phyloP scores from a whole-genome alignment of 345 rosid species.

The Eucalyptus dawsonii region DNA sequence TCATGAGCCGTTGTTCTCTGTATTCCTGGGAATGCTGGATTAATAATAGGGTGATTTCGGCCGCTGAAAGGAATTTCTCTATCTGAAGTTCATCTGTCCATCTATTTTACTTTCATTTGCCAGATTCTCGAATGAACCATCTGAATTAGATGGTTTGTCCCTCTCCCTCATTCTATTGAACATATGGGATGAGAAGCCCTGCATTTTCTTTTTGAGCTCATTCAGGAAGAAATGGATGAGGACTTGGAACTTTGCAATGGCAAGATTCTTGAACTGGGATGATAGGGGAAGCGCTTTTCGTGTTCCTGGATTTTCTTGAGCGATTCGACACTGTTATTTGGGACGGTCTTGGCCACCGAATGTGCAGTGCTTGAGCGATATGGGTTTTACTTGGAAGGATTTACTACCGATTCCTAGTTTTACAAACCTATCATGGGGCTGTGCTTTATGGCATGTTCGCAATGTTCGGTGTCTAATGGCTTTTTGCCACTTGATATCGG shows the following conservation, averaged over 20 bases:
- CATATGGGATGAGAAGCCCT: background rate
- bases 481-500: background rate
- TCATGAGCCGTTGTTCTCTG: background rate
- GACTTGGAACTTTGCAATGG: background rate
- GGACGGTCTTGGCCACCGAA: background rate
- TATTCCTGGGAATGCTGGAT: background rate
- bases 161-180: background rate
- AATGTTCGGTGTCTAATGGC: background rate
- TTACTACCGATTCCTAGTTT: background rate
- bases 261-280: background rate
- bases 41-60: background rate
- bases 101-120: background rate
- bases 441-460: background rate
- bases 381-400: background rate
- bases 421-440: background rate
- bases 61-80: background rate
- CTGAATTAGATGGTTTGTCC: background rate
- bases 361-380: background rate
- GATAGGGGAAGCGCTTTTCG: background rate
- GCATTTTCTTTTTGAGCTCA: background rate
- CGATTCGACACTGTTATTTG: background rate
- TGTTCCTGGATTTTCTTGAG: background rate
- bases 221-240: background rate
- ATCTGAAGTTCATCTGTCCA: background rate
- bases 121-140: background rate